These are phyloP conservation scores for Tricholoma sp. DNA, from an alignment of 768 basidiomycete genomes.

Conservation along the genomic window DNA sequence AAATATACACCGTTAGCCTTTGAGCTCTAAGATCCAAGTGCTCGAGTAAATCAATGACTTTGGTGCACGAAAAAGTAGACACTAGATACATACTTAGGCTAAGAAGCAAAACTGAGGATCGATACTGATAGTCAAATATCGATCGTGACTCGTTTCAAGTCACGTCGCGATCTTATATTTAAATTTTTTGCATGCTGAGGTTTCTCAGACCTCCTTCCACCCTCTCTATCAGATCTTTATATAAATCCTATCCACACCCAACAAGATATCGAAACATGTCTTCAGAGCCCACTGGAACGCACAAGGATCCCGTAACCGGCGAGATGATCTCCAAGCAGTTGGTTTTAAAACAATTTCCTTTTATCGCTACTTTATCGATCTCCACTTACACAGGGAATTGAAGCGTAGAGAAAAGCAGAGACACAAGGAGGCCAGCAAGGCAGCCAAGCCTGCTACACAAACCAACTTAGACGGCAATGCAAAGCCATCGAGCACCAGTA, in stretches of 20 bases:
- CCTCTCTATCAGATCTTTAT: conserved; percentile 8
- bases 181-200: conserved; percentile 22
- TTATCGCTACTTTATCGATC: conserved; percentile 22
- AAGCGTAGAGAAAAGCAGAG: conserved; percentile 91
- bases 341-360: conserved; percentile 19
- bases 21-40: no score
- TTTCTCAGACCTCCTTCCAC: conserved; percentile 21
- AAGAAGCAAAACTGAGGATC: no score
- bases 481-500: conserved; percentile 42
- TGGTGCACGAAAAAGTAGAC: no score
- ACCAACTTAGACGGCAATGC: conserved; percentile 16
- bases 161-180: no score
- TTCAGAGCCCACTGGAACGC: conserved; percentile 38
- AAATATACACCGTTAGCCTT: no score
- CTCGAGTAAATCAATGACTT: no score
- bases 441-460: conserved; percentile 27
- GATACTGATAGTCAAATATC: no score
- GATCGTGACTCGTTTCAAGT: no score
- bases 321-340: conserved; percentile 97
- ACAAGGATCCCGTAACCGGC: conserved; percentile 85
- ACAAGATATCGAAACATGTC: conserved; percentile 29
- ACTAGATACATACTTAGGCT: no score
- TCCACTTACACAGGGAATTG: conserved; percentile 60
- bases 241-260: conserved; percentile 4
- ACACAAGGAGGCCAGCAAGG: conserved; percentile 67